These are phyloP conservation scores for Ascochyta viciae-villosae DNA, from an alignment of 2,329 filamentous ascomycete genomes.

Conservation along the genomic window DNA sequence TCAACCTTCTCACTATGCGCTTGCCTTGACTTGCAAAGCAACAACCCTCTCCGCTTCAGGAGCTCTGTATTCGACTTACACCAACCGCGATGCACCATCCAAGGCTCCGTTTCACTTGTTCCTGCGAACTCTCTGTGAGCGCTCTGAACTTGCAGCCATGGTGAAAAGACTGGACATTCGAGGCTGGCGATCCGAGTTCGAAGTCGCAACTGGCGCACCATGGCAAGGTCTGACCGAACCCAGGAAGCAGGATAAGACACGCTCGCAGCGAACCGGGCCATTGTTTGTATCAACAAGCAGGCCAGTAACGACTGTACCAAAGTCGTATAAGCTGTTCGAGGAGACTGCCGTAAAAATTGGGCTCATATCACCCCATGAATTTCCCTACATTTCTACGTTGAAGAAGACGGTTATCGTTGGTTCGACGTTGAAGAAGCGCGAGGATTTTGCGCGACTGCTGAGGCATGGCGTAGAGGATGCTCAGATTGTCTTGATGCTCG, in stretches of 20 bases:
- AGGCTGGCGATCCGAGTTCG: constrained; percentile 19
- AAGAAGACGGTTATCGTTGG: not conserved
- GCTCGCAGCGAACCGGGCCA: not conserved
- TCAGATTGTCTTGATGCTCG: not conserved
- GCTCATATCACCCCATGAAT: not conserved
- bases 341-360: not conserved
- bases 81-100: not conserved
- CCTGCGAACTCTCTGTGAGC: constrained; percentile 3
- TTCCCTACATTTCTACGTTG: not conserved
- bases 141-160: not conserved
- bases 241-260: not conserved
- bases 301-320: not conserved
- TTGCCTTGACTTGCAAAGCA: constrained; percentile 1
- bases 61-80: not conserved
- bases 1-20: not conserved
- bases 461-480: constrained; percentile 2
- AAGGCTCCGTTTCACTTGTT: not conserved
- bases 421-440: not conserved
- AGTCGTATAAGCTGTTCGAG: not conserved
- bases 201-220: constrained; percentile 2
- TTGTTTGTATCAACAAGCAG: not conserved
- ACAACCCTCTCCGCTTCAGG: not conserved
- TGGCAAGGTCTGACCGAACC: not conserved
- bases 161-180: constrained; percentile 14
- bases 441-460: not conserved